Evolutionary conservation across 2,329 filamentous ascomycete species (phyloP), one percentile per base, ranked within the genome.

Genomic region (Phyllosticta citriasiana): DNA sequence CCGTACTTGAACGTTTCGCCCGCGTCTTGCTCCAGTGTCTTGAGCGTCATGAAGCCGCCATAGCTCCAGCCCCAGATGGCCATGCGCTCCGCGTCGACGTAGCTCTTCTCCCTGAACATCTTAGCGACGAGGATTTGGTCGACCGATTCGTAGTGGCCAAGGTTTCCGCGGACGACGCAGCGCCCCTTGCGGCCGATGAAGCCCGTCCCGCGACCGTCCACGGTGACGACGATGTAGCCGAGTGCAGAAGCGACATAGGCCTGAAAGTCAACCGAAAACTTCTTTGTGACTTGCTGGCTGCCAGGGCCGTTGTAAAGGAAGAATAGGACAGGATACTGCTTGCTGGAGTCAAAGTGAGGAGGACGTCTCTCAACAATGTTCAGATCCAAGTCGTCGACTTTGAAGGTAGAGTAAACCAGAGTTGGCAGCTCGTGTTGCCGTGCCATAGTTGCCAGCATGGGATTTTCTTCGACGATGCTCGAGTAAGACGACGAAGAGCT

Each of bases 11-110:
- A 99, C 0, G 92, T 97, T 70, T 84, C 73, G 4, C 95, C 94
- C 8, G 85, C 93, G 71, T 99, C 94, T 64, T 85, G 83, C 78
- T 99, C 94, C 12, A 99, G 85, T 1, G 91, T 94, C 79, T 99
- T 99, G 69, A 99, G 82, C 5, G 94, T 90, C 79, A 89, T 89
- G 79, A 96, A 99, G 10, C 94, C 94, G 62, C 94, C 94, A 70
- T 94, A 99, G 65, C 90, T 96, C 94, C 94, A 99, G 55, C 94
- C 94, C 94, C 94, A 99, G 70, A 99, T 96, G 22, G 91, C 92
- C 67, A 99, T 84, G 60, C 89, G 85, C 6, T 84, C 80, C 26
- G 83, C 79, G 72, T 99, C 95, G 14, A 97, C 87, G 73, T 99
- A 97, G 14, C 82, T 75, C 71, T 91, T 93, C 47, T 79, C 78